Conservation (phyloP, 1,284 basidiomycete genomes). For the Marasmius oreades region DNA sequence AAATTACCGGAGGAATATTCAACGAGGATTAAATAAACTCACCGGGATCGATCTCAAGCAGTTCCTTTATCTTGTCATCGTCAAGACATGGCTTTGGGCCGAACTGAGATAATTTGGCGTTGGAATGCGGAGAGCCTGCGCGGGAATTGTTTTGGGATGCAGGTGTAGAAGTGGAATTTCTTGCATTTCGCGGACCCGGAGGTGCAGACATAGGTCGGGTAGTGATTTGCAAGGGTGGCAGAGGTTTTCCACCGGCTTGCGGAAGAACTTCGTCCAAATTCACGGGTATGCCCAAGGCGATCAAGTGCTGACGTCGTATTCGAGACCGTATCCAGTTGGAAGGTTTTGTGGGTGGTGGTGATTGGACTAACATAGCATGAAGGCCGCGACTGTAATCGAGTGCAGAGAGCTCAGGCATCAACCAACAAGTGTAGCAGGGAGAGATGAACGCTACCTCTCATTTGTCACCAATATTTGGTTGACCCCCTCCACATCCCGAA, state of each 20-base stretch:
- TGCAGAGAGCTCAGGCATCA: conserved; percentile 21
- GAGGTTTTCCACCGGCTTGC: conserved; percentile 60
- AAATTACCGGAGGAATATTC: neutral
- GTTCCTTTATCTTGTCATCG: conserved; percentile 54
- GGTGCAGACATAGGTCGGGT: conserved; percentile 81
- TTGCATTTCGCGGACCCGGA: conserved; percentile 52
- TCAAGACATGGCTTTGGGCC: conserved; percentile 74
- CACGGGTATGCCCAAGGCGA: conserved; percentile 86
- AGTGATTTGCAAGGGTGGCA: conserved; percentile 78
- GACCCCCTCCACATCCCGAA: conserved; percentile 77
- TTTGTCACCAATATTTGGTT: conserved; percentile 72
- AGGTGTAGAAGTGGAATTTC: conserved; percentile 30
- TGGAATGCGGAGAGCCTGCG: conserved; percentile 51
- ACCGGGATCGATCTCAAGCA: conserved; percentile 73
- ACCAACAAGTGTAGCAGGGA: conserved; percentile 11
- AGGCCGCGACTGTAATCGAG: conserved; percentile 61
- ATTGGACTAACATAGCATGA: conserved; percentile 65
- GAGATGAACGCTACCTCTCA: conserved; percentile 55
- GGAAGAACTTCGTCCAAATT: conserved; percentile 91
- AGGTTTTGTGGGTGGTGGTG: conserved; percentile 66
- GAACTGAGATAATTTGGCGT: conserved; percentile 44
- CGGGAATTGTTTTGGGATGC: conserved; percentile 39
- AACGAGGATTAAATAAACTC: conserved; percentile 20
- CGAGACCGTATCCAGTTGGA: conserved; percentile 91
- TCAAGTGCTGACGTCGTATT: conserved; percentile 84